These are phyloP conservation scores for Aaosphaeria arxii DNA, from an alignment of 2,329 filamentous ascomycete genomes.

Conservation along the genomic window DNA sequence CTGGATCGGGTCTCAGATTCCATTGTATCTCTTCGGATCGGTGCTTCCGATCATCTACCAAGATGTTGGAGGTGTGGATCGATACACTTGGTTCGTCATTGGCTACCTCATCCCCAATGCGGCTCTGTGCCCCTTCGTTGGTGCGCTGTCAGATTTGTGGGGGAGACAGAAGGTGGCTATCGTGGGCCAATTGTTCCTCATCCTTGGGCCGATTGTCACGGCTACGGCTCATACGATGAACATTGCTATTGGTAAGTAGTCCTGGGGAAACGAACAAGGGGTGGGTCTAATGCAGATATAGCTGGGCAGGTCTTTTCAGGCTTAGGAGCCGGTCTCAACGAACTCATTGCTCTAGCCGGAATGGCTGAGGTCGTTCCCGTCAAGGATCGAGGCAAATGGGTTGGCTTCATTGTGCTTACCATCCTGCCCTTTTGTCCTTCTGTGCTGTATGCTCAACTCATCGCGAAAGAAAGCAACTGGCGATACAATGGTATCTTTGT, in stretches of 20 bases:
- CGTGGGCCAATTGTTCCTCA: slow-evolving; percentile 29
- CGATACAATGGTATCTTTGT: slow-evolving; percentile 55
- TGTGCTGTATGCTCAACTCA: slow-evolving; percentile 61
- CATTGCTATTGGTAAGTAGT: slow-evolving; percentile 22
- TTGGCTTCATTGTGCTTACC: slow-evolving; percentile 58
- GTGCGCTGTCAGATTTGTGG: slow-evolving; percentile 38
- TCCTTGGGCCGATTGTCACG: slow-evolving; percentile 34
- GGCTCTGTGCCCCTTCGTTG: slow-evolving; percentile 62
- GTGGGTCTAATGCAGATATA: slow-evolving; percentile 1
- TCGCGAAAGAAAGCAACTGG: slow-evolving; percentile 50
- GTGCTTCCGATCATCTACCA: slow-evolving; percentile 52
- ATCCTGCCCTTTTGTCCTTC: slow-evolving; percentile 63
- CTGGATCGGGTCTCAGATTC: slow-evolving; percentile 61
- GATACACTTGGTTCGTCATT: slow-evolving; percentile 56
- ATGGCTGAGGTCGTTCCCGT: slow-evolving; percentile 67
- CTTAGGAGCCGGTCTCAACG: slow-evolving; percentile 64
- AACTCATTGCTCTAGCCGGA: slow-evolving; percentile 65
- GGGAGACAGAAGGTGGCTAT: slow-evolving; percentile 33
- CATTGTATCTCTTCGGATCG: slow-evolving; percentile 48
- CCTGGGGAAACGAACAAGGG: no score
- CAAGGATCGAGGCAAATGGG: slow-evolving; percentile 61
- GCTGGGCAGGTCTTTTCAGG: slow-evolving; percentile 53
- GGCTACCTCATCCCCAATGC: slow-evolving; percentile 56
- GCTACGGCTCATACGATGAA: slow-evolving; percentile 29
- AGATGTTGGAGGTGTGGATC: slow-evolving; percentile 58